Base-by-base conservation (phyloP, 768 basidiomycete genomes). In the Suillus ampliporus region DNA sequence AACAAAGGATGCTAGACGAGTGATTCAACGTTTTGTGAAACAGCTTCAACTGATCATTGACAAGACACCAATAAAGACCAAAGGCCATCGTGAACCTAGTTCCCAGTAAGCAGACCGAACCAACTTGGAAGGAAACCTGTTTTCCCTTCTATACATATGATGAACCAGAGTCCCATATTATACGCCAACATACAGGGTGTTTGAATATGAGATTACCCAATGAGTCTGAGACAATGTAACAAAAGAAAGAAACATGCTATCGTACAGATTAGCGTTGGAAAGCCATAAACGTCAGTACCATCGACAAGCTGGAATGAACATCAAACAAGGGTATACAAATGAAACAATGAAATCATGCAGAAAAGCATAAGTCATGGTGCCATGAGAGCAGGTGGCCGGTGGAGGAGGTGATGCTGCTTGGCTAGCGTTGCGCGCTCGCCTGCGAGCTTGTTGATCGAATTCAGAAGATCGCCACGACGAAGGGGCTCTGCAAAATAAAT, bases 401-500 rank as follows among this genome's bases (percentile, higher is more conserved):
- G 74, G 38, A 76, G 51, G 14, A 76, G 58, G 57, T 71, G 74
- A 1, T 67, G 76, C 50, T 77, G 74, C 57, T 74, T 77, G 40
- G 65, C 57, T 41, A 71, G 63, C 43, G 74, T 72, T n/a, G 74
- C 77, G 10, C 87, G 84, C 72, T 91, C 89, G 62, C 86, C 83
- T 15, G 89, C 91, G 52, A 93, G 84, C 74, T 90, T 90, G 71
- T 89, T 89, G 71, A 94, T 94, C 17, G 91, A 86, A 62, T 93
- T 93, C 63, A 92, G 75, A 8, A 94, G 83, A 70, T 94, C 92
- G 7, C 85, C 89, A 48, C 92, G 86, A 61, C 92, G 85, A 52
- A 94, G 72, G 1, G 92, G 92, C 80, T 94, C 91, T 92, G 65
- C 26, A 63, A 15, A 58, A 56, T 13, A 61, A n/a, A 17, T 38